phyloP scores from a whole-genome alignment of 345 rosid genomes.

The Lepidium aucheri region DNA sequence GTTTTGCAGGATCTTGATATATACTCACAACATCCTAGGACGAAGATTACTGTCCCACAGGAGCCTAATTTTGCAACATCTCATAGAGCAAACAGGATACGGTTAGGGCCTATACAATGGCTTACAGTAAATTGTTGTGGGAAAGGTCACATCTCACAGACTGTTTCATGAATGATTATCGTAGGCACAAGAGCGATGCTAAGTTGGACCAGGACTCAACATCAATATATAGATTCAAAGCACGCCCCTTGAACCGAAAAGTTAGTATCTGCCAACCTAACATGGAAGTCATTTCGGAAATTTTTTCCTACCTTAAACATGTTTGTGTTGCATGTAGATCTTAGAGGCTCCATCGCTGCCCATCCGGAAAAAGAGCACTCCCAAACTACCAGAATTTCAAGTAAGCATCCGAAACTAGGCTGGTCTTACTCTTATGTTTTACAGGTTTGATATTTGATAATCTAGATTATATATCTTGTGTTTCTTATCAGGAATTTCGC shows the following conservation, averaged over 20 bases:
- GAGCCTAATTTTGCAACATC: conserved; percentile 93
- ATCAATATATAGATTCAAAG: conserved; percentile 60
- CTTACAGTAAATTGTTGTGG: not conserved
- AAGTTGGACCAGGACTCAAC: conserved; percentile 36
- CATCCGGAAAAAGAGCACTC: conserved; percentile 65
- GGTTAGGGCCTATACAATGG: conserved; percentile 35
- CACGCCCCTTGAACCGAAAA: conserved; percentile 90
- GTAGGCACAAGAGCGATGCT: conserved; percentile 52
- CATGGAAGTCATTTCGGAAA: not conserved
- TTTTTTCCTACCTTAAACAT: conserved; percentile 5
- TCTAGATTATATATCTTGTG: conserved; percentile 6
- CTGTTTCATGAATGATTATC: conserved; percentile 14
- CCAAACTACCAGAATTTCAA: conserved; percentile 78
- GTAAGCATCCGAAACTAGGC: conserved; percentile 35
- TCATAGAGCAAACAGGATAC: conserved; percentile 62
- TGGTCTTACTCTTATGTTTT: not conserved
- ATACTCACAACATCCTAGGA: conserved; percentile 30
- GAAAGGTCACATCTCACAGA: not conserved
- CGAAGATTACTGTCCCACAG: conserved; percentile 72
- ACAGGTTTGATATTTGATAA: not conserved
- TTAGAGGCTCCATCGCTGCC: conserved; percentile 80
- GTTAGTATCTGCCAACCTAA: conserved; percentile 35
- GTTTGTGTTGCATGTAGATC: conserved; percentile 46
- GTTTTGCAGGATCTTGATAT: conserved; percentile 52
- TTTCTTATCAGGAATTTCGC: conserved; percentile 65